Conservation (phyloP, 2,329 filamentous ascomycete genomes). For the Geoglossum cookeanum region DNA sequence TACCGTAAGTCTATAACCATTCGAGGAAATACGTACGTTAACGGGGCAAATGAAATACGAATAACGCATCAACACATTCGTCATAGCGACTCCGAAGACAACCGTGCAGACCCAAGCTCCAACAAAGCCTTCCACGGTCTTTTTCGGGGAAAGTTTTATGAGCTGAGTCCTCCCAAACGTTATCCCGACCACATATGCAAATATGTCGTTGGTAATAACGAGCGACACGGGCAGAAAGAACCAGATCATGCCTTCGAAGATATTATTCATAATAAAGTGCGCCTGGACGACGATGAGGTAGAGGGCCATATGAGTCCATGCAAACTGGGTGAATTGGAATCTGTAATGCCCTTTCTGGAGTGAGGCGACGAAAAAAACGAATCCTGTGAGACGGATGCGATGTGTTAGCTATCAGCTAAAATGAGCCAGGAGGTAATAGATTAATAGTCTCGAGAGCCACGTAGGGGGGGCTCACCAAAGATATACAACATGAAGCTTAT, state of each 20-base stretch:
- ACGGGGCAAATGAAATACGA: conserved; percentile 98
- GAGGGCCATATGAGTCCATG: conserved; percentile 98
- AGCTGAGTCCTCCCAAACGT: conserved; percentile 91
- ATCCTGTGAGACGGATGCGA: conserved; percentile 39
- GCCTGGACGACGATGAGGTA: conserved; percentile 96
- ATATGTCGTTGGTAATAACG: conserved; percentile 97
- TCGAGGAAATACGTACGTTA: conserved; percentile 34
- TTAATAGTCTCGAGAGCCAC: no score
- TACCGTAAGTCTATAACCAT: neutral
- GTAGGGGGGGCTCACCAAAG: conserved; percentile 44
- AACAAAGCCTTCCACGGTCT: conserved; percentile 95
- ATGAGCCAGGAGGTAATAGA: neutral
- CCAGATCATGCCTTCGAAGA: conserved; percentile 99
- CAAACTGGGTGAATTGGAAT: conserved; percentile 98
- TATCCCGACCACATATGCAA: conserved; percentile 93
- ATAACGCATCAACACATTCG: conserved; percentile 69
- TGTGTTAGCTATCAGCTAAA: neutral
- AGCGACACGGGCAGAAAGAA: conserved; percentile 91
- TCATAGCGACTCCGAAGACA: conserved; percentile 63
- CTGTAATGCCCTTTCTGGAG: conserved; percentile 91
- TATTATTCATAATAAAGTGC: conserved; percentile 99
- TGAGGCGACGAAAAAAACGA: conserved; percentile 93
- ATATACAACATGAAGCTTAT: conserved; percentile 98
- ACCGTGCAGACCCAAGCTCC: conserved; percentile 94
- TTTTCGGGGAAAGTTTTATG: conserved; percentile 96